Percentiles rank a stretch among this genome's conserved stretches.
phyloP scores from a whole-genome alignment of 345 rosid genomes.

The Iberis pinnata region DNA sequence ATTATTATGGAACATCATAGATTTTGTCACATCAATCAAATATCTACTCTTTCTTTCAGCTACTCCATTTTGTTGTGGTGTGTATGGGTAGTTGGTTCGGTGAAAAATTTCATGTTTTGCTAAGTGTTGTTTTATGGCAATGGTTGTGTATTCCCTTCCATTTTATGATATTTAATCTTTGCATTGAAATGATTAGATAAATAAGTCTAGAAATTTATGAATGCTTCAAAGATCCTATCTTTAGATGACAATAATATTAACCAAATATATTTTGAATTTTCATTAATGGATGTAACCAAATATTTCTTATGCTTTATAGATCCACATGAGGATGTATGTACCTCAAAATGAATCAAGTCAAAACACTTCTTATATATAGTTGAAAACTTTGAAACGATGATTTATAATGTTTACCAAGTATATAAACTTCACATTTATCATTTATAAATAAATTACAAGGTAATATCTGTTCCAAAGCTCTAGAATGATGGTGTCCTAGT shows the following conservation, averaged over 20 bases:
- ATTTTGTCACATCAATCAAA: neutral
- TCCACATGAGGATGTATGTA: neutral
- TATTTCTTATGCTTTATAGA: neutral
- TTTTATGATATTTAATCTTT: neutral
- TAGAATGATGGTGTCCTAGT: no score
- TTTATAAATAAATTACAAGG: no score
- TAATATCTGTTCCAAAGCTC: no score
- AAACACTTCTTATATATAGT: no score
- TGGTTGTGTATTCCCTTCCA: neutral
- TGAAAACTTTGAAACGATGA: no score
- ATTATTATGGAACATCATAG: neutral
- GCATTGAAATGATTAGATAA: neutral
- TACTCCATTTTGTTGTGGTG: neutral
- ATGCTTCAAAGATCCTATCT: neutral
- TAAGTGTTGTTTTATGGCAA: neutral
- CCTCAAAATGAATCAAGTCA: neutral
- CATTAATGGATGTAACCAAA: neutral
- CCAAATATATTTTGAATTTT: neutral
- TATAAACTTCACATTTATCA: no score
- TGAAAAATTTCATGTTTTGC: neutral
- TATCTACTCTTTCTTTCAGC: neutral
- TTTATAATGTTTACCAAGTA: no score
- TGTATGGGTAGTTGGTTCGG: neutral
- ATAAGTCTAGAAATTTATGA: neutral
- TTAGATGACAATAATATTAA: neutral